phyloP scores from a whole-genome alignment of 306 rosid genomes.

The Trifolium dubium region DNA sequence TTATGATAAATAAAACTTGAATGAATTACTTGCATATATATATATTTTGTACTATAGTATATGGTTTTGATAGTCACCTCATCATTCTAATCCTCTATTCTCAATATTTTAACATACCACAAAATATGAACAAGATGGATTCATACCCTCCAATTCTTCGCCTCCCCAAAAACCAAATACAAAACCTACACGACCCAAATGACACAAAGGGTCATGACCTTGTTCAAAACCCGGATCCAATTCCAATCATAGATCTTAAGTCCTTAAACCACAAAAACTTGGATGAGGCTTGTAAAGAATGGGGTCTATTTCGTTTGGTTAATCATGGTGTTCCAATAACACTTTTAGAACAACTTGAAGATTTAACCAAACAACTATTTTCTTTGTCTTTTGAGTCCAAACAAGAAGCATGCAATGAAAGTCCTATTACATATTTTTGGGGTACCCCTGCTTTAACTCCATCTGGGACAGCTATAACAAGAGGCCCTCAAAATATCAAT shows the following conservation, averaged over 20 bases:
- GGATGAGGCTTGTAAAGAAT: conserved; percentile 61
- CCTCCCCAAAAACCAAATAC: neutral
- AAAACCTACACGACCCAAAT: neutral
- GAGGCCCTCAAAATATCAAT: conserved; percentile 45
- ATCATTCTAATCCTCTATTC: neutral
- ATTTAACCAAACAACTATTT: conserved; percentile 45
- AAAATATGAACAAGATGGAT: conserved; percentile 38
- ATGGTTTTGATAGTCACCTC: neutral
- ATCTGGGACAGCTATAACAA: conserved; percentile 49
- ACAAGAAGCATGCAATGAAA: conserved; percentile 41
- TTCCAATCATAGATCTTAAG: conserved; percentile 63
- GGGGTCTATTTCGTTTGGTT: conserved; percentile 78
- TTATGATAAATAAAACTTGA: neutral
- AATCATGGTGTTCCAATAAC: conserved; percentile 71
- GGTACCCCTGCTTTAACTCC: conserved; percentile 71
- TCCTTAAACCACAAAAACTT: conserved; percentile 34
- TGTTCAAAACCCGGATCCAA: conserved; percentile 23
- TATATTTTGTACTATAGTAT: neutral
- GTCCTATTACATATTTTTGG: conserved; percentile 66
- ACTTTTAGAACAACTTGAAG: conserved; percentile 52
- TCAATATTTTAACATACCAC: too few relatives aligned
- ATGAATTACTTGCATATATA: neutral
- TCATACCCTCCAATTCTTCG: conserved; percentile 64
- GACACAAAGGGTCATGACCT: neutral
- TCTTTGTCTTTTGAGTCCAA: conserved; percentile 59